Percentiles rank a stretch among this genome's conserved stretches.
Evolutionary conservation across 169 alveolate species (phyloP).

Genomic region (Perkinsus olseni): DNA sequence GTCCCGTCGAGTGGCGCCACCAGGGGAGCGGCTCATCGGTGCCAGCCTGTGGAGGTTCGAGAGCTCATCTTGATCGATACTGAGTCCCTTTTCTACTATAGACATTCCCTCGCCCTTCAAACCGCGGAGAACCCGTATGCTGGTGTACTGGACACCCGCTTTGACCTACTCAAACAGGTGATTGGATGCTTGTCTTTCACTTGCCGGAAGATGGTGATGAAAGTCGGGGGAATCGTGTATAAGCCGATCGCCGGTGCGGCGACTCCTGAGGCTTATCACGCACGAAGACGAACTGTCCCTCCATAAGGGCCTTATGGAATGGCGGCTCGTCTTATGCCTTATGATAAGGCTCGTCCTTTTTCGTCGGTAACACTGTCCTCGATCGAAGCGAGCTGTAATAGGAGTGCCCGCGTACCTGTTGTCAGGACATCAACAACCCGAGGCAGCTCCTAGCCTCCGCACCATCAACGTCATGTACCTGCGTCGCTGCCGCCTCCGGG

Average conservation of each 20-base stretch:
- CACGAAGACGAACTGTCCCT: no score
- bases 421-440: background rate
- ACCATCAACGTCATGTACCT: background rate
- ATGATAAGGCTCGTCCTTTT: no score
- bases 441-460: background rate
- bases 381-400: no score
- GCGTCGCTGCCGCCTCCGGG: background rate
- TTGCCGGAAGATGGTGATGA: background rate
- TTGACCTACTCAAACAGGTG: background rate
- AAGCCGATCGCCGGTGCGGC: no score
- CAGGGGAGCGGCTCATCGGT: background rate
- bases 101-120: background rate
- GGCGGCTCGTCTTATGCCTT: no score
- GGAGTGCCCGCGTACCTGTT: no score
- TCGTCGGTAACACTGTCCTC: no score
- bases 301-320: no score
- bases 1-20: background rate
- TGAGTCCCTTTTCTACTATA: background rate
- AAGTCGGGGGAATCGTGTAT: no score
- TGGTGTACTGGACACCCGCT: background rate
- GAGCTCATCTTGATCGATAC: background rate
- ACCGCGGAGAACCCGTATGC: background rate
- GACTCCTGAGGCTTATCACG: no score
- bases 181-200: background rate
- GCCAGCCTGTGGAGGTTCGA: background rate